Base-by-base conservation (phyloP, 2,329 filamentous ascomycete species). In the Neonectria faginata region DNA sequence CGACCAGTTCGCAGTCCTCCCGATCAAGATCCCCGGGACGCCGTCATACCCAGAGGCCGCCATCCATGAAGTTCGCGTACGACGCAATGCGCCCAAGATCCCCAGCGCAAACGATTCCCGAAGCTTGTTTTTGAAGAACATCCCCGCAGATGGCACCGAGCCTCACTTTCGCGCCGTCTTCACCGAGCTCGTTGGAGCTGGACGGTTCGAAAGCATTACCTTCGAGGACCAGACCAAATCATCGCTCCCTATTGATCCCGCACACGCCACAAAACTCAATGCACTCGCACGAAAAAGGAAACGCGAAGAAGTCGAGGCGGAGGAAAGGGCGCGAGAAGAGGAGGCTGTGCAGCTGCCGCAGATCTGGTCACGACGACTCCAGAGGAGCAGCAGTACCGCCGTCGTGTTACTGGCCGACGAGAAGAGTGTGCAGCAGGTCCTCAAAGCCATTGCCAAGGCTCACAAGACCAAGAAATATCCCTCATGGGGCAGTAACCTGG, bases 91-190 rank as follows among this genome's bases (percentile, higher is more conserved):
- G 50, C 94, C 95, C 65, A 93, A 91, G 80, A 86, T 92, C 44
- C 89, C 92, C 14, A 91, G 91, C 8, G 84, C 86, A 59, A 86
- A 92, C 78, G 91, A 95, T 72, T 82, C 88, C 16, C 90, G 94
- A 71, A 94, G 92, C 66, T 85, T 99, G 18, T 99, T 97, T 79
- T 77, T 97, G n/a, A 92, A 94, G 68, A 98, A 99, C 74, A 82
- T 97, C 1, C 96, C 96, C 7, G 84, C 91, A 67, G 94, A 97
- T 76, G 90, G 93, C 64, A 97, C 93, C 5, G 90, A 93, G 61
- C 78, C 84, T 1, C 92, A 94, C 73, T 85, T 98, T 45, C 89
- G 93, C 48, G 84, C 89, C 45, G 81, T 98, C 0, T 97, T 98
- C 71, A 82, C 88, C 1, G 83, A 86, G 1, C 86, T 97, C 16